These are phyloP conservation scores for Alnus rubra DNA, from an alignment of 306 rosid species.

Conservation along the genomic window DNA sequence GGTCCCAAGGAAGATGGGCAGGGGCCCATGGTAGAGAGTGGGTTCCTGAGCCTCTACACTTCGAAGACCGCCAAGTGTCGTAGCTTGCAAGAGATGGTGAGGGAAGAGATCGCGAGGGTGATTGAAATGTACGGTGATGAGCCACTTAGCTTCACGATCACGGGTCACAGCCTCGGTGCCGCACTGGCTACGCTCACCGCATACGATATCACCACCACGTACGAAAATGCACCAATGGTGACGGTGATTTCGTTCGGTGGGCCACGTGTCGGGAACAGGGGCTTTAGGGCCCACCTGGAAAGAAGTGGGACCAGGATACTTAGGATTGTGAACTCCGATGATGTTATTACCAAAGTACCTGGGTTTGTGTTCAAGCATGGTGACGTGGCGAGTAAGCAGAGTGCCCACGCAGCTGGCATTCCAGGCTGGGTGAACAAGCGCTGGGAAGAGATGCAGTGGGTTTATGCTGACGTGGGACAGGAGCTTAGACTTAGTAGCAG, in stretches of 20 bases:
- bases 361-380: conserved; percentile 16
- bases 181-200: conserved; percentile 3
- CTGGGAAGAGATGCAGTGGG: conserved; percentile 20
- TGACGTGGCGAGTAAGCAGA: neutral
- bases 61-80: neutral
- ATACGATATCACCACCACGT: conserved; percentile 16
- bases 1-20: neutral
- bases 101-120: neutral
- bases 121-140: neutral
- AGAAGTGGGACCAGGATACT: conserved; percentile 23
- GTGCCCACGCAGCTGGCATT: neutral
- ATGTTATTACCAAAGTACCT: conserved; percentile 27
- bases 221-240: conserved; percentile 11
- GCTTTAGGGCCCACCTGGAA: conserved; percentile 17
- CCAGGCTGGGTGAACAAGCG: conserved; percentile 14
- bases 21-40: neutral
- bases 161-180: conserved; percentile 7
- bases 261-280: conserved; percentile 29
- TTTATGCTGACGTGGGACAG: conserved; percentile 31
- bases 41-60: conserved; percentile 5
- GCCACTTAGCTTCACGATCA: conserved; percentile 9
- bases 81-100: conserved; percentile 10
- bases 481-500: conserved; percentile 29
- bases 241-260: conserved; percentile 36
- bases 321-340: conserved; percentile 33